phyloP scores from a whole-genome alignment of 2,329 filamentous ascomycete species.

The Chrysosporium keratinophilum region DNA sequence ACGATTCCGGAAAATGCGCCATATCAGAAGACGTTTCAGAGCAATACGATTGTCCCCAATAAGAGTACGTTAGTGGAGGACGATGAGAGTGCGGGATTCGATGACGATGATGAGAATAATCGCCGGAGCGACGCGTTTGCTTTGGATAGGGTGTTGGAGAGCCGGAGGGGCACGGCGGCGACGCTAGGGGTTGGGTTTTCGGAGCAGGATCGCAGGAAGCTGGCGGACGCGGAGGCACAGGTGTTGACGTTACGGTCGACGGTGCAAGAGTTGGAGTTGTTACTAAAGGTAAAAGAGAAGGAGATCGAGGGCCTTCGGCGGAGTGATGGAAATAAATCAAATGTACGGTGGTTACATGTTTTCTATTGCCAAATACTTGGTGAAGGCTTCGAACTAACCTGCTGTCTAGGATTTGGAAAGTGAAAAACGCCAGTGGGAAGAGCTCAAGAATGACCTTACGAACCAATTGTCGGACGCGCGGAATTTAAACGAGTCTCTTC shows the following conservation, averaged over 20 bases:
- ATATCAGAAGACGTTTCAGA: conserved; percentile 80
- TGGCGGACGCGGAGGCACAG: conserved; percentile 71
- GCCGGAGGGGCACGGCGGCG: conserved; percentile 40
- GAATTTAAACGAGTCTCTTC: conserved; percentile 65
- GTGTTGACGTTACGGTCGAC: conserved; percentile 64
- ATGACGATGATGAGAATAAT: conserved; percentile 44
- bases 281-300: conserved; percentile 59
- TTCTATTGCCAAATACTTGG: not conserved
- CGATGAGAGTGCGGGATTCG: conserved; percentile 59
- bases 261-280: conserved; percentile 59
- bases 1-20: conserved; percentile 53
- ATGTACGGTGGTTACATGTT: conserved; percentile 25
- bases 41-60: conserved; percentile 92
- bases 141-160: conserved; percentile 42
- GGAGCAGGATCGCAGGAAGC: conserved; percentile 53
- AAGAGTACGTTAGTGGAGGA: conserved; percentile 98
- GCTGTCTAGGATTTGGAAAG: conserved; percentile 38
- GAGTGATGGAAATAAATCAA: conserved; percentile 45
- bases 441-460: conserved; percentile 58
- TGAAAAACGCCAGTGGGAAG: conserved; percentile 57
- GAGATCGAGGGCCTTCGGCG: conserved; percentile 54
- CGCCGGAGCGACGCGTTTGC: conserved; percentile 55
- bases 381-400: conserved; percentile 4
- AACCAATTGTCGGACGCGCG: conserved; percentile 63
- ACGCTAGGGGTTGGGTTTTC: conserved; percentile 29